Evolutionary conservation across 2,329 filamentous ascomycete genomes (phyloP).

Genomic region (Chalaropsis thielavioides): DNA sequence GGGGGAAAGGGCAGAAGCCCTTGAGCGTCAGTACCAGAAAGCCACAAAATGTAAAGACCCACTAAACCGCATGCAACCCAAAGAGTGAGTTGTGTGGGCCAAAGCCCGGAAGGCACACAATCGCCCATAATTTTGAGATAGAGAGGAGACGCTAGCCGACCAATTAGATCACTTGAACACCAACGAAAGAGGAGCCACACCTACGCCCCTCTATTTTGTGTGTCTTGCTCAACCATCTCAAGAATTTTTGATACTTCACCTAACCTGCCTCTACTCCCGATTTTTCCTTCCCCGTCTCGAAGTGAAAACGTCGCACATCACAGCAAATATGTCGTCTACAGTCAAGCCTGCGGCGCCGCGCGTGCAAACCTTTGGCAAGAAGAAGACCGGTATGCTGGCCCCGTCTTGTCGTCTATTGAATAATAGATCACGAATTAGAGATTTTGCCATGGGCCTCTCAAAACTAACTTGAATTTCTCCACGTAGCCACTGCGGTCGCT

Average conservation of each 20-base stretch:
- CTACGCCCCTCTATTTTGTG: slow-evolving; percentile 16
- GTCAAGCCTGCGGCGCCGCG: slow-evolving; percentile 35
- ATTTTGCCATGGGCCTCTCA: background rate
- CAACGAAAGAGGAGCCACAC: slow-evolving; percentile 17
- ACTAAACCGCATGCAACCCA: slow-evolving; percentile 8
- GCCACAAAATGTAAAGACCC: background rate
- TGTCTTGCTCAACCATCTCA: slow-evolving; percentile 15
- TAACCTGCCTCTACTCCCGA: slow-evolving; percentile 18
- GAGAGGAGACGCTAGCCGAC: slow-evolving; percentile 9
- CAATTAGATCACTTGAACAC: slow-evolving; percentile 13
- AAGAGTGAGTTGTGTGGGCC: slow-evolving; percentile 10
- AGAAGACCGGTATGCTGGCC: slow-evolving; percentile 50
- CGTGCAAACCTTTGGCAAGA: slow-evolving; percentile 99
- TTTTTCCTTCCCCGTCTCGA: slow-evolving; percentile 19
- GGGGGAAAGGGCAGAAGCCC: slow-evolving; percentile 15
- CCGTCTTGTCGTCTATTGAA: background rate
- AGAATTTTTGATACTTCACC: slow-evolving; percentile 18
- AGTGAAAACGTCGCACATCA: slow-evolving; percentile 20
- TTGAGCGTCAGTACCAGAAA: slow-evolving; percentile 11
- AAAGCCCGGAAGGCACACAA: slow-evolving; percentile 18
- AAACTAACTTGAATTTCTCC: slow-evolving; percentile 1
- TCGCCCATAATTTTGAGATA: slow-evolving; percentile 14
- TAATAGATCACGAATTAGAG: background rate
- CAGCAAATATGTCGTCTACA: slow-evolving; percentile 57
- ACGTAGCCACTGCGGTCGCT: slow-evolving; percentile 57